Base-by-base conservation (phyloP, 441 rosid genomes). In the Syzygium malaccense region DNA sequence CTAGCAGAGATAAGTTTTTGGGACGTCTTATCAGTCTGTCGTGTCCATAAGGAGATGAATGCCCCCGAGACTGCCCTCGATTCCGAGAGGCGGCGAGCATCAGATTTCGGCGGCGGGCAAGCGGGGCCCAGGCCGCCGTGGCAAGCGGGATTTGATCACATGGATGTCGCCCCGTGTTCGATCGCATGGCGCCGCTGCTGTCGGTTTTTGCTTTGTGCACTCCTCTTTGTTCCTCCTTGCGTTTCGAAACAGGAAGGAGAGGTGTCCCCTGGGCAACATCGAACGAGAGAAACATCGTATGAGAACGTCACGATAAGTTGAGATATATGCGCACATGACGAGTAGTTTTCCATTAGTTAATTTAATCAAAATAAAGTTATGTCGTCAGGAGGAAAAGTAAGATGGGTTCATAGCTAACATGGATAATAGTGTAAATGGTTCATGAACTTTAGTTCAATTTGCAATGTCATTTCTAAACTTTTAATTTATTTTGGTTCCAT, bases 401-500 rank as follows among this genome's bases (percentile, higher is more conserved):
- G 0, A 28, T 60, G 4, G 13, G 66, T n/a, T n/a, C 33, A 62
- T n/a, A 62, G 30, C 10, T 62, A n/a, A 62, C 5, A 28, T 7
- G 28, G 8, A 49, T 49, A 13, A 60, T n/a, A 53, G 18, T 3
- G 26, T 8, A 26, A 12, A 12, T 28, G 2, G 12, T 58, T 0
- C 17, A 5, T 26, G 13, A 26, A 58, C 28, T 26, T 58, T 58
- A 5, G 0, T 28, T 7, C 32, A 28, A 58, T 14, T 5, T 7
- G 13, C 28, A 3, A 1, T 60, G 5, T 60, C 6, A 0, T 60
- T 2, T 5, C 7, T 60, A 13, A 60, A 26, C 1, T 60, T 5
- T 60, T 60, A 60, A 60, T 60, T 3, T 60, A 60, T 8, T 60
- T 60, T 0, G 1, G 2, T 5, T 60, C 4, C 5, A 26, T 13